These are phyloP conservation scores for Carex arenaria DNA, from an alignment of 202 grass and related monocot species.

Conservation along the genomic window DNA sequence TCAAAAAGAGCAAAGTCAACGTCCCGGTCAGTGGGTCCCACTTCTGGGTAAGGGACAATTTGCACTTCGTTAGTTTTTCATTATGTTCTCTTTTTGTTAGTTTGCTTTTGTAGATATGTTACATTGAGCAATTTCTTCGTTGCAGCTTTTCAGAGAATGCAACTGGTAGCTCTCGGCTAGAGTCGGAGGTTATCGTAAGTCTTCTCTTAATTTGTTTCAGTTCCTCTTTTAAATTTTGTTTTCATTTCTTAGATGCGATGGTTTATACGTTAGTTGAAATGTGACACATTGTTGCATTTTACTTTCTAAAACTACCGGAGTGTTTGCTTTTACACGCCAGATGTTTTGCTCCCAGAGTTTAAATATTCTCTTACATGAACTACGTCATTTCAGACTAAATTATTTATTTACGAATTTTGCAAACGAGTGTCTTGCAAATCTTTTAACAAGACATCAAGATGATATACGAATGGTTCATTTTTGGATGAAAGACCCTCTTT, in stretches of 20 bases:
- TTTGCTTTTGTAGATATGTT: background rate
- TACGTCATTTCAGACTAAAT: background rate
- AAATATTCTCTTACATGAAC: background rate
- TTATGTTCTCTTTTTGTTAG: background rate
- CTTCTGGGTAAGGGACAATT: background rate
- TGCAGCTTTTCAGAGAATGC: background rate
- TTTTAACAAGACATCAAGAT: background rate
- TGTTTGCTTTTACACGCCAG: background rate
- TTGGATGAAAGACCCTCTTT: no score
- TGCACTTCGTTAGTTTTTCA: background rate
- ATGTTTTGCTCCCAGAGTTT: background rate
- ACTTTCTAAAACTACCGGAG: background rate
- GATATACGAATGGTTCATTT: background rate
- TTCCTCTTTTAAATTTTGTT: background rate
- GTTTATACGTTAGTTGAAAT: background rate
- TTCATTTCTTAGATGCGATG: background rate
- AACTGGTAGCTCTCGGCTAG: background rate
- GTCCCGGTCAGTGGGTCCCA: background rate
- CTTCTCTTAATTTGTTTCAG: background rate
- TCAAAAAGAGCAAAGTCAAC: background rate
- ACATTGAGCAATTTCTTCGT: background rate
- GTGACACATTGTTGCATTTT: background rate
- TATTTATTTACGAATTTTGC: background rate
- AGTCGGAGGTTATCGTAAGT: background rate
- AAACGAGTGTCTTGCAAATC: background rate